Percentiles rank a stretch among this genome's conserved stretches.
These are phyloP conservation scores for Naganishia antarctica DNA, from an alignment of 768 basidiomycete species.

Conservation along the genomic window DNA sequence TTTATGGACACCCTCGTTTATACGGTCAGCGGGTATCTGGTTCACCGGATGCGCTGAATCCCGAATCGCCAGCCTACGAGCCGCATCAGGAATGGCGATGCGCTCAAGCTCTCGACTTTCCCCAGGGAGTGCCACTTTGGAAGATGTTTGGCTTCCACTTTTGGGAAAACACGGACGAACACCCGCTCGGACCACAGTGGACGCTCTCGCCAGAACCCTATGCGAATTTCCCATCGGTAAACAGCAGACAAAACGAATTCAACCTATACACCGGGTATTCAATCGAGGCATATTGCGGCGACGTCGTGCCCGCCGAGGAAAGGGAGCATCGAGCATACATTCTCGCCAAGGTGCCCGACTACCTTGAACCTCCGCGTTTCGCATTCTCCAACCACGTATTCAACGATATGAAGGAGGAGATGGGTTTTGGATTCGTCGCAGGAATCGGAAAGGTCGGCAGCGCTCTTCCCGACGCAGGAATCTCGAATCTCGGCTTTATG, in stretches of 20 bases:
- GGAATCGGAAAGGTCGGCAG: slow-evolving; percentile 18
- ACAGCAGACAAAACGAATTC: no score
- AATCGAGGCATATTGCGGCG: slow-evolving; percentile 29
- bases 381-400: slow-evolving; percentile 24
- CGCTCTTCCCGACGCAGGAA: slow-evolving; percentile 11
- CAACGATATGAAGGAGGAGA: slow-evolving; percentile 15
- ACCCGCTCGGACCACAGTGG: slow-evolving; percentile 30
- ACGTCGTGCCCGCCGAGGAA: not conserved
- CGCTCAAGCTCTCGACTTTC: slow-evolving; percentile 30
- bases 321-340: slow-evolving; percentile 27
- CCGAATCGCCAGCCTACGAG: slow-evolving; percentile 5
- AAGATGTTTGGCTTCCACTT: slow-evolving; percentile 37
- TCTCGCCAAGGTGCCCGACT: slow-evolving; percentile 27
- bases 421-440: slow-evolving; percentile 29
- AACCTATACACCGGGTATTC: slow-evolving; percentile 29
- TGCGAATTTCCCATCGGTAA: not conserved
- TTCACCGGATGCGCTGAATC: not conserved
- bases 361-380: slow-evolving; percentile 10
- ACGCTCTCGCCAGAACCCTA: slow-evolving; percentile 36
- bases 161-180: slow-evolving; percentile 28
- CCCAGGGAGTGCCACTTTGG: slow-evolving; percentile 34
- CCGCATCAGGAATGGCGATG: slow-evolving; percentile 31
- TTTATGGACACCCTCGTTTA: slow-evolving; percentile 1
- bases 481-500: slow-evolving; percentile 21
- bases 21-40: not conserved